phyloP scores from a whole-genome alignment of 306 rosid genomes.

The Vicia sativa region DNA sequence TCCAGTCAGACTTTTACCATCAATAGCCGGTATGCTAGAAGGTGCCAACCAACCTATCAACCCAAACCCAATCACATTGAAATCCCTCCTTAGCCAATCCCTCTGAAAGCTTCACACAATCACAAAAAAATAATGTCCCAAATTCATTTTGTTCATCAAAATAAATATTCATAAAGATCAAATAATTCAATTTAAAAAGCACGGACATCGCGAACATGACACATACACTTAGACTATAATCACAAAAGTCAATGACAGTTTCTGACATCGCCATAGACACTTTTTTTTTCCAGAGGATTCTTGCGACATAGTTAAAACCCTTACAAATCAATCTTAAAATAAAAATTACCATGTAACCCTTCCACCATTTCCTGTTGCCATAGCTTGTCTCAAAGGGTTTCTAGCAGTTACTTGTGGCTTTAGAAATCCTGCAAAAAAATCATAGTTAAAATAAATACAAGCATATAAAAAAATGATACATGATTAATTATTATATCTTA shows the following conservation, averaged over 20 bases:
- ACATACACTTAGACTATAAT: no score
- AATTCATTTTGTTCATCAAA: background rate
- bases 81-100: constrained; percentile 81
- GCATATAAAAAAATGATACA: background rate
- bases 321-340: background rate
- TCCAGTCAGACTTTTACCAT: constrained; percentile 83
- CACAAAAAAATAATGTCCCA: constrained; percentile 2
- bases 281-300: no score
- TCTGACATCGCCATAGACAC: no score
- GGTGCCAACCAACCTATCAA: constrained; percentile 94
- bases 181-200: no score
- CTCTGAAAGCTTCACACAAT: constrained; percentile 64
- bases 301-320: background rate
- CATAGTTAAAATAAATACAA: background rate
- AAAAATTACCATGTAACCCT: constrained; percentile 68
- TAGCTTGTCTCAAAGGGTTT: constrained; percentile 61
- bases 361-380: constrained; percentile 62
- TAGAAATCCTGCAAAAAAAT: constrained; percentile 57
- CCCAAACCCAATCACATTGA: constrained; percentile 90
- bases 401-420: constrained; percentile 50
- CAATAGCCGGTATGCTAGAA: constrained; percentile 80
- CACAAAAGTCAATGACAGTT: no score
- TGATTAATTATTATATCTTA: background rate
- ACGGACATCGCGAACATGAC: no score
- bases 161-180: background rate